Evolutionary conservation across 495 filamentous ascomycete species (phyloP), one percentile per base, ranked within the genome.

Genomic region (Penicillium diatomitis): DNA sequence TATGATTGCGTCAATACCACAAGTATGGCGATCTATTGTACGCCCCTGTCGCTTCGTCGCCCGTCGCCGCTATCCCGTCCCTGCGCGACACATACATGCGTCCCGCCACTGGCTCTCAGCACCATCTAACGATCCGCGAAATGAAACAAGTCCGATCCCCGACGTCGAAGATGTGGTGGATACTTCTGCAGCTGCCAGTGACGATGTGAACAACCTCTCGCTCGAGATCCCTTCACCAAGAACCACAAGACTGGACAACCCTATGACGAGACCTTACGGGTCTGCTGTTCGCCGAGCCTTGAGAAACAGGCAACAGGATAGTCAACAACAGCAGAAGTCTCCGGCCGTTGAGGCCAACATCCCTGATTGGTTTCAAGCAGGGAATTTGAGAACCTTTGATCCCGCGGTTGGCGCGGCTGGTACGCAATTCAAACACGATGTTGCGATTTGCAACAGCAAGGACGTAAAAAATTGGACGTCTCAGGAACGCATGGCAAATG

Each of bases 41-140:
- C 69, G 65, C 54, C 69, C 71, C 44, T 71, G 71, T 58, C 69
- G 69, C 48, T 63, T 74, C 40, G 57, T 72, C 49, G 68, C 69
- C 43, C 69, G 58, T 53, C 69, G 71, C 47, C 69, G 69, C 31
- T 71, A 66, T 64, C 62, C 68, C 46, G 60, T 58, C 41, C 38
- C 54, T 34, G 61, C 64, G 41, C 69, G 69, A 38, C 62, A 51
- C 11, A 70, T 72, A 45, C 69, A 72, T 47, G 47, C 61, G 9
- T 72, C 71, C 31, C 56, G 54, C 51, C 52, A 37, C 55, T 65
- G 62, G 53, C 63, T 57, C 6, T 68, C 67, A 11, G 59, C 64
- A n/a, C 51, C 60, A n/a, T 50, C 70, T 5, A 54, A 56, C 20
- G 66, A 70, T 35, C 58, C 70, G 28, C 57, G 56, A 35, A 58